Evolutionary conservation across 495 filamentous ascomycete genomes (phyloP).

Genomic region (Astrothelium subdiscretum): DNA sequence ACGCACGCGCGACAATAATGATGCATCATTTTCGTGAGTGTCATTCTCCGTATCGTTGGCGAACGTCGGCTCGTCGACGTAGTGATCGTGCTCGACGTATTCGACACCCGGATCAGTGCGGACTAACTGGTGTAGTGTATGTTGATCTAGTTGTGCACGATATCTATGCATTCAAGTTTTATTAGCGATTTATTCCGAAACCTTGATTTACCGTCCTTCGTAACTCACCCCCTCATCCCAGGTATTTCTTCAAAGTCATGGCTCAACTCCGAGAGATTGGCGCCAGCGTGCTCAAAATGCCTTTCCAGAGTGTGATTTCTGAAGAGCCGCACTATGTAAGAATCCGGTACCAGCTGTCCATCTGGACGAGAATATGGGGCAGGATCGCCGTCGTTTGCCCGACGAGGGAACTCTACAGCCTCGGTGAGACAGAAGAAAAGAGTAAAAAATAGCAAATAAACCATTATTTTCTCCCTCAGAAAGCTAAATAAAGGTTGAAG

Average conservation of each 20-base stretch:
- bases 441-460: too few species aligned
- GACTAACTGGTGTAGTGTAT: neutral
- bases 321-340: neutral
- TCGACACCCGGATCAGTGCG: neutral
- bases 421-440: too few species aligned
- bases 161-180: neutral
- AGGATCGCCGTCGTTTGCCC: too few species aligned
- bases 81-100: neutral
- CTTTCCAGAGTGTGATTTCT: neutral
- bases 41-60: neutral
- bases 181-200: neutral
- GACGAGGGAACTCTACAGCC: too few species aligned
- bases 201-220: neutral
- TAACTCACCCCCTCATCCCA: too few species aligned
- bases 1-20: neutral
- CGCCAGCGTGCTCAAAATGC: neutral
- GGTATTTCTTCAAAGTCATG: neutral
- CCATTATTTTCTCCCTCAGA: too few species aligned
- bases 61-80: neutral
- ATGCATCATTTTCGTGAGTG: too few species aligned
- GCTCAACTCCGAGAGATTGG: neutral
- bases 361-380: neutral
- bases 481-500: too few species aligned
- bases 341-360: neutral
- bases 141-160: neutral